These are phyloP conservation scores for Lachancea cidri DNA, from an alignment of 805 yeast genomes.

Conservation along the genomic window DNA sequence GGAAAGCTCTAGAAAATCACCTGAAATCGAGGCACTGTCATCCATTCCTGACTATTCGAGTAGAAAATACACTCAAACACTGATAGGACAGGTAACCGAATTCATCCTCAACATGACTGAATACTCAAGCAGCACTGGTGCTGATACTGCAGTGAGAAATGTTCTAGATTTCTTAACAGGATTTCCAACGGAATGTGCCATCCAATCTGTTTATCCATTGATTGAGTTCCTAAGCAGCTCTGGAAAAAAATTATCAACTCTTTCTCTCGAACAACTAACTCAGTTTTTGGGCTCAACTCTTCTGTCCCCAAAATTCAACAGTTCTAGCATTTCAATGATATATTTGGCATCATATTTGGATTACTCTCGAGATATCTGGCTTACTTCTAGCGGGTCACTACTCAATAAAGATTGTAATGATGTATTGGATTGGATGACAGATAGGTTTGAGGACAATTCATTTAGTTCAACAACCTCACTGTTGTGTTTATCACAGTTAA, in stretches of 20 bases:
- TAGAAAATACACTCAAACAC: neutral
- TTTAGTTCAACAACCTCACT: constrained; percentile 24
- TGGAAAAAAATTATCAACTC: neutral
- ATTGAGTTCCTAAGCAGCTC: neutral
- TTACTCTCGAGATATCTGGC: constrained; percentile 24
- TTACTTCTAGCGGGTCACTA: constrained; percentile 15
- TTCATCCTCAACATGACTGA: neutral
- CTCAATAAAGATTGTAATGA: constrained; percentile 43
- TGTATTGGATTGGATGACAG: constrained; percentile 41
- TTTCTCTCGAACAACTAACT: constrained; percentile 14
- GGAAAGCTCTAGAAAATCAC: neutral
- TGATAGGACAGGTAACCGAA: neutral
- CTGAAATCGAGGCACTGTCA: neutral
- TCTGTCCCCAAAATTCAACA: constrained; percentile 17
- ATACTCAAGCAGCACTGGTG: neutral
- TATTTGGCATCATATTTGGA: constrained; percentile 17
- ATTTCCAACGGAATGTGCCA: neutral
- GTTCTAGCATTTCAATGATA: constrained; percentile 17
- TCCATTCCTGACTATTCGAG: neutral
- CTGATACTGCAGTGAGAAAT: neutral
- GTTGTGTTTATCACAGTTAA: constrained; percentile 31
- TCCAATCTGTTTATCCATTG: neutral
- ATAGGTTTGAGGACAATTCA: constrained; percentile 37
- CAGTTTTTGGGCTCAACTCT: constrained; percentile 23
- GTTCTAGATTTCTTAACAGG: neutral